A percentile compares a stretch with the other conserved stretches of the same genome.
phyloP scores from a whole-genome alignment of 768 basidiomycete genomes.

The Psilocybe tampanensis region DNA sequence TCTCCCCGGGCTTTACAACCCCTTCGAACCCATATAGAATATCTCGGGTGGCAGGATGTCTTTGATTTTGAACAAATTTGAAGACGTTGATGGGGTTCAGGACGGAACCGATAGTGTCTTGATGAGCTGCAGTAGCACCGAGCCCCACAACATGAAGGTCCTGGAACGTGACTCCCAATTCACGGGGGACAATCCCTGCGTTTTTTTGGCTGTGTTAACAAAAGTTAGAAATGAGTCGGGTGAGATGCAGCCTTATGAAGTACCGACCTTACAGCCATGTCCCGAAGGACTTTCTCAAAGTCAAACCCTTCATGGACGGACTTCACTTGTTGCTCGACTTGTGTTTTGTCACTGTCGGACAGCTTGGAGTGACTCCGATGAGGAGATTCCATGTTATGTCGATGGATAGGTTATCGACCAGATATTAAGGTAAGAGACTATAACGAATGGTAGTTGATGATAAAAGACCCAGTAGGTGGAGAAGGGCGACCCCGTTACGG shows the following conservation, averaged over 20 bases:
- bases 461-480: not conserved
- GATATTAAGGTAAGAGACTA: not conserved
- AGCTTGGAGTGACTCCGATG: not conserved
- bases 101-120: conserved; percentile 59
- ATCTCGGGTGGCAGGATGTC: conserved; percentile 67
- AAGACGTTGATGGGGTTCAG: conserved; percentile 53
- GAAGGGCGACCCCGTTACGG: not conserved
- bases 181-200: conserved; percentile 46
- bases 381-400: not conserved
- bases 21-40: conserved; percentile 70
- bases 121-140: conserved; percentile 54
- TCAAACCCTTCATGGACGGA: conserved; percentile 1
- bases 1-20: conserved; percentile 68
- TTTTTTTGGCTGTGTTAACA: not conserved
- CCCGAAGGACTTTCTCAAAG: conserved; percentile 1
- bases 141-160: conserved; percentile 61
- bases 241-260: no score
- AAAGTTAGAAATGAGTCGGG: no score
- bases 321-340: not conserved
- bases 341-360: not conserved
- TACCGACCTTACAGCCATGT: not conserved
- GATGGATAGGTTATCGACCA: not conserved
- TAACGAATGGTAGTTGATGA: no score
- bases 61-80: conserved; percentile 43
- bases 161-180: conserved; percentile 64